Base-by-base conservation (phyloP, 768 basidiomycete genomes). In the Mycena pura region DNA sequence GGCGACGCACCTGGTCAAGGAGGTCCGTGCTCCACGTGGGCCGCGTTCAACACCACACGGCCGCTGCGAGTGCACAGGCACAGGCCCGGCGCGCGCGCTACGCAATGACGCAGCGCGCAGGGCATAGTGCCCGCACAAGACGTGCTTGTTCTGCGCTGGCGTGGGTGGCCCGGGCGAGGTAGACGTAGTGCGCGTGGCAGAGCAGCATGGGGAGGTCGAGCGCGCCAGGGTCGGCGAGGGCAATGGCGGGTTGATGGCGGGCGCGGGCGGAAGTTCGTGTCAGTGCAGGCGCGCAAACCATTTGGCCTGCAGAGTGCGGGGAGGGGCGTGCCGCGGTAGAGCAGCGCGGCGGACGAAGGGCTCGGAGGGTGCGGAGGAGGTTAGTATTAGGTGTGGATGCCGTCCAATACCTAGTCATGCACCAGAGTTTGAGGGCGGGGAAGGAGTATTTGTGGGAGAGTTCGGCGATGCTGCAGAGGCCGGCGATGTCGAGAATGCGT, bases 401-500 rank as follows among this genome's bases (percentile, higher is more conserved):
- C 70, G 9, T 70, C 64, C n/a, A n/a, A n/a, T n/a, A n/a, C n/a
- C n/a, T n/a, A n/a, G n/a, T n/a, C 44, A 77, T 55, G 19, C 78
- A 76, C 81, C 81, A 82, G 15, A 63, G 29, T 39, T 69, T 68
- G 34, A 78, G 72, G 19, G 73, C 59, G n/a, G 60, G 58, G 60
- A 80, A 75, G 44, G 73, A 70, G 66, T 80, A 82, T 62, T 72
- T 72, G 70, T 73, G 70, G n/a, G 80, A 72, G 21, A 78, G 71
- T 60, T 78, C 74, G 25, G 78, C 75, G 56, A 82, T 73, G 36
- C 74, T 74, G 28, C 80, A 70, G 8, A 82, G 66, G 22, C 73
- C 70, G 49, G 72, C 69, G 21, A 82, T 65, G 46, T 75, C 61
- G 19, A 76, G 63, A 19, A 63, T 56, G 36, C 54, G 51, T 10